phyloP scores from a whole-genome alignment of 192 early-diverging fungal genomes.

The Coemansia sp. region DNA sequence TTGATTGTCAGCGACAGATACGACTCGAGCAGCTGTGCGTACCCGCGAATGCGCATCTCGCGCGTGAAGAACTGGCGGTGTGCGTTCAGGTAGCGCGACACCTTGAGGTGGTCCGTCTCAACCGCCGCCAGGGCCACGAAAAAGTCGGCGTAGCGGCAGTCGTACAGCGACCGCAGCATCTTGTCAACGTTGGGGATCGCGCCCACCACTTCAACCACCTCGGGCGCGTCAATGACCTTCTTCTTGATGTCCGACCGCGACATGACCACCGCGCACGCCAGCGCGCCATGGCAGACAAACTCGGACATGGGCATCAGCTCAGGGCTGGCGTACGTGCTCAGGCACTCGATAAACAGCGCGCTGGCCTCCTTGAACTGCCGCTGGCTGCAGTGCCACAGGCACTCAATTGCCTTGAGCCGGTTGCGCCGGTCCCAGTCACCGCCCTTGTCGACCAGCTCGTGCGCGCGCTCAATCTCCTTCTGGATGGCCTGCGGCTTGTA shows the following conservation, averaged over 20 bases:
- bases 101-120: slow-evolving; percentile 67
- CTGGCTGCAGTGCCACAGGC: slow-evolving; percentile 86
- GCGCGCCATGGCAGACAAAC: slow-evolving; percentile 91
- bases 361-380: slow-evolving; percentile 94
- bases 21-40: slow-evolving; percentile 92
- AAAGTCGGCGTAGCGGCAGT: slow-evolving; percentile 90
- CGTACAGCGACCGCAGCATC: slow-evolving; percentile 83
- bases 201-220: slow-evolving; percentile 90
- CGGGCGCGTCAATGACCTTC: slow-evolving; percentile 92
- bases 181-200: slow-evolving; percentile 83
- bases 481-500: slow-evolving; percentile 65
- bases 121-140: slow-evolving; percentile 82
- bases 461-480: slow-evolving; percentile 36
- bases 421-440: slow-evolving; percentile 99
- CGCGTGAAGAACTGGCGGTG: slow-evolving; percentile 94
- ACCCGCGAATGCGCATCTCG: slow-evolving; percentile 97
- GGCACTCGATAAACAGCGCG: slow-evolving; percentile 85
- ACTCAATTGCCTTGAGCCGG: slow-evolving; percentile 94
- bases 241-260: slow-evolving; percentile 91
- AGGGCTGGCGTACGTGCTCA: slow-evolving; percentile 93
- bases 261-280: slow-evolving; percentile 84
- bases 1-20: slow-evolving; percentile 91
- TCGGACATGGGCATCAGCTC: slow-evolving; percentile 98
- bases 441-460: slow-evolving; percentile 91
- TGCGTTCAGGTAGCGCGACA: slow-evolving; percentile 75